phyloP scores from a whole-genome alignment of 208 protist species.

The Lotmaria passim region DNA sequence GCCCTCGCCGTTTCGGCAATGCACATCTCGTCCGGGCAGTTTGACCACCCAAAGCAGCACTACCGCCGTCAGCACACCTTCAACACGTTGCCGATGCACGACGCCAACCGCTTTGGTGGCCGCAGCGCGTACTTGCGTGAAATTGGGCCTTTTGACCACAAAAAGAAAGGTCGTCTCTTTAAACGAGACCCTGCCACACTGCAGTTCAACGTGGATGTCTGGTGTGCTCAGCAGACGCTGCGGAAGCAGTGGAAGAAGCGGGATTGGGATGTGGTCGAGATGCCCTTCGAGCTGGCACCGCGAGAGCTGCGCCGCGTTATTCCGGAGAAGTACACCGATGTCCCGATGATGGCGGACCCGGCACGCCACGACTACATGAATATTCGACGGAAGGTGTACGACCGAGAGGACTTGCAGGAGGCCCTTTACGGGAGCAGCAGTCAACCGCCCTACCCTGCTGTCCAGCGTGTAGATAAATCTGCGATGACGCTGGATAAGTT shows the following conservation, averaged over 20 bases:
- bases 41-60: constrained; percentile 76
- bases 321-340: constrained; percentile 90
- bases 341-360: constrained; percentile 75
- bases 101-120: constrained; percentile 87
- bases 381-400: constrained; percentile 85
- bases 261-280: constrained; percentile 89
- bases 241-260: constrained; percentile 89
- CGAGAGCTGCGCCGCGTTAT: constrained; percentile 81
- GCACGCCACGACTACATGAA: constrained; percentile 73
- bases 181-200: constrained; percentile 78
- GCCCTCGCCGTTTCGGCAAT: constrained; percentile 12
- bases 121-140: constrained; percentile 84
- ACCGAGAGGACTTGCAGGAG: constrained; percentile 68
- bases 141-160: constrained; percentile 82
- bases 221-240: constrained; percentile 87
- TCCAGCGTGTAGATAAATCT: constrained; percentile 55
- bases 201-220: constrained; percentile 92
- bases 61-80: constrained; percentile 81
- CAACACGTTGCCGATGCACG: constrained; percentile 86
- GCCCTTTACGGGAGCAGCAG: constrained; percentile 58
- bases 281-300: constrained; percentile 84
- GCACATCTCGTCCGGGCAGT: constrained; percentile 61
- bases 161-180: constrained; percentile 74
- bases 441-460: constrained; percentile 55
- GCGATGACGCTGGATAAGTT: constrained; percentile 86